Base-by-base conservation (phyloP, 2,329 filamentous ascomycete species). In the Colletotrichum sp. region DNA sequence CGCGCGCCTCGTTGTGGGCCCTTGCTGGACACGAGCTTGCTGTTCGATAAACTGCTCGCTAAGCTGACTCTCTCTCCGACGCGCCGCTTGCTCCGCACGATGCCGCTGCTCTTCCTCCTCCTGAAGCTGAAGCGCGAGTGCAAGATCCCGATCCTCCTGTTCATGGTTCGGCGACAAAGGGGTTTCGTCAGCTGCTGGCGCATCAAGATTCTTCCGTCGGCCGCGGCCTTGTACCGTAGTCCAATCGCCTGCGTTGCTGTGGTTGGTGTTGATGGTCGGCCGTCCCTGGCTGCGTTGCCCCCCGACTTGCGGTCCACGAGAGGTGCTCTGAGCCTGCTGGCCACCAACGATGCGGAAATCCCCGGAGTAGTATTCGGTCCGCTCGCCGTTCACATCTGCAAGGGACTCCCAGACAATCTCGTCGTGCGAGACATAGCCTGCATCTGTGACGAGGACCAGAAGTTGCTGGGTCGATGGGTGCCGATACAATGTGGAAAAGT, bases 401-500 rank as follows among this genome's bases (percentile, higher is more conserved):
- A 99, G 88, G 12, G 94, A 97, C 84, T 99, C 97, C 97, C 97
- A 99, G 0, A 99, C 95, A 15, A 99, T 93, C 82, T 98, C 96
- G 18, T 96, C 94, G 79, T 98, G 95, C 12, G 89, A 91, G 13
- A 94, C 93, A 81, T 98, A 99, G 1, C 97, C 97, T 30, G 95
- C 94, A 82, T 99, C 97, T 0, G 97, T 98, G 16, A 99, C 96
- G 5, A 99, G 87, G 0, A 94, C 95, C 77, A 96, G 91, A 2
- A 98, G 89, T 78, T 94, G 90, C 55, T 92, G 89, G 1, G 93
- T 95, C 60, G 93, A 87, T 0, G 96, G 95, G 79, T 98, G 95
- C 76, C 96, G 95, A 84, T 98, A 98, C 0, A 99, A 84, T 0
- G 96, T 98, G 56, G 95, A 96, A 81, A 99, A 99, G 83, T 99